Percentiles rank a stretch among this genome's conserved stretches.
phyloP scores from a whole-genome alignment of 2,329 filamentous ascomycete genomes.

The Aspergillus sclerotialis region DNA sequence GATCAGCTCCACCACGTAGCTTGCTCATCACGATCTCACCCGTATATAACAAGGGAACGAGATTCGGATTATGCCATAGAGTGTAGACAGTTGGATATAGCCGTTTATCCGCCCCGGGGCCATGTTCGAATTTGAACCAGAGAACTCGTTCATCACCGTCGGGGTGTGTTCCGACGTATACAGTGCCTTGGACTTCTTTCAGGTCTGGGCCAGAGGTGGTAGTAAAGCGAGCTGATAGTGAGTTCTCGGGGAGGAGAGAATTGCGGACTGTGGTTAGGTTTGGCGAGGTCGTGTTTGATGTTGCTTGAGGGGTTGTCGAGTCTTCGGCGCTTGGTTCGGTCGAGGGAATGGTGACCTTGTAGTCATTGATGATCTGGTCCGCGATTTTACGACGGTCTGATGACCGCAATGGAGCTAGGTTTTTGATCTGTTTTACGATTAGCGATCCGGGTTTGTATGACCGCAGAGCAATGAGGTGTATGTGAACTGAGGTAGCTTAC shows the following conservation, averaged over 20 bases:
- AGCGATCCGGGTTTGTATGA: too few relatives aligned
- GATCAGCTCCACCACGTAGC: slow-evolving; percentile 56
- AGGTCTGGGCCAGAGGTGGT: slow-evolving; percentile 58
- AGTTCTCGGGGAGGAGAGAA: slow-evolving; percentile 56
- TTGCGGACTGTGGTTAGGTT: slow-evolving; percentile 49
- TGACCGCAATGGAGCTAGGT: slow-evolving; percentile 57
- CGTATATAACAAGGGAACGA: slow-evolving; percentile 59
- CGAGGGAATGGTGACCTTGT: slow-evolving; percentile 44
- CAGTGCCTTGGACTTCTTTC: slow-evolving; percentile 54
- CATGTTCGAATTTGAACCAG: slow-evolving; percentile 58
- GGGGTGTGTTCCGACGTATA: slow-evolving; percentile 56
- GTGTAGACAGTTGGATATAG: slow-evolving; percentile 54
- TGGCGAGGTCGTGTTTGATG: slow-evolving; percentile 38
- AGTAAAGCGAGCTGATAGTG: slow-evolving; percentile 56
- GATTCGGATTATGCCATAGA: slow-evolving; percentile 55
- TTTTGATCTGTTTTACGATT: slow-evolving; percentile 51
- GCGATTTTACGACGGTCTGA: slow-evolving; percentile 61
- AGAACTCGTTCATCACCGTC: slow-evolving; percentile 53
- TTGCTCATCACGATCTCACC: slow-evolving; percentile 54
- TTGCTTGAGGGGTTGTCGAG: slow-evolving; percentile 32
- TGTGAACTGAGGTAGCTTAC: slow-evolving; percentile 33
- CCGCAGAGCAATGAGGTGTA: too few relatives aligned
- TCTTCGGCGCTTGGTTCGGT: slow-evolving; percentile 23
- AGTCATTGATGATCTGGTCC: slow-evolving; percentile 60
- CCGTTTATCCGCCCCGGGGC: slow-evolving; percentile 32